Conservation (phyloP, 495 filamentous ascomycete genomes). For the Podospora anserina region DNA sequence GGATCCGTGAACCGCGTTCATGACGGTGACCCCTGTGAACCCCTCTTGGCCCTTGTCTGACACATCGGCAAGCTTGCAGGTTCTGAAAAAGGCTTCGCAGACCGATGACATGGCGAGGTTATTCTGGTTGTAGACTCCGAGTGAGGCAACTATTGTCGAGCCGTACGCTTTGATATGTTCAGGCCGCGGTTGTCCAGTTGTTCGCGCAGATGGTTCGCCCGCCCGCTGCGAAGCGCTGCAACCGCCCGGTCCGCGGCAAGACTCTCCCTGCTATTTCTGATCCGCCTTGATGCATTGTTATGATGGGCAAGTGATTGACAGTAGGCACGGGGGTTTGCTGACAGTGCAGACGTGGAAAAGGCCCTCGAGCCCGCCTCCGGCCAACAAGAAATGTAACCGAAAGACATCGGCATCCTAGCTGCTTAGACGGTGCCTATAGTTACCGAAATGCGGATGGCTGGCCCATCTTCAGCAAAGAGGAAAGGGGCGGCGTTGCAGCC, state of each 20-base stretch:
- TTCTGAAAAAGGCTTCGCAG: too few species aligned
- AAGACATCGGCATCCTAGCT: background rate
- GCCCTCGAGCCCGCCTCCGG: too few species aligned
- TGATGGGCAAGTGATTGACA: background rate
- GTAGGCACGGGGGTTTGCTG: background rate
- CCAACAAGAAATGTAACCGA: background rate
- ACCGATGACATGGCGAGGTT: background rate
- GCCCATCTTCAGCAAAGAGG: background rate
- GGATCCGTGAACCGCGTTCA: constrained; percentile 15
- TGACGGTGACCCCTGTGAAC: constrained; percentile 21
- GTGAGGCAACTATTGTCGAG: constrained; percentile 6
- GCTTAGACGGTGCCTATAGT: background rate
- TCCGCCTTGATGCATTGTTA: background rate
- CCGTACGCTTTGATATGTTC: background rate
- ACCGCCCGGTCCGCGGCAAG: constrained; percentile 9
- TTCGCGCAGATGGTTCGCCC: too few species aligned
- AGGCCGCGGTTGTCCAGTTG: background rate
- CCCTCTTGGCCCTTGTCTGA: background rate
- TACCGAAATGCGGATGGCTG: background rate
- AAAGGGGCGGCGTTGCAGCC: background rate
- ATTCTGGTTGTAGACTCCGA: background rate
- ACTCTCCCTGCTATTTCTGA: constrained; percentile 1
- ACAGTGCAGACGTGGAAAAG: too few species aligned
- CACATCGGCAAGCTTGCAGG: too few species aligned
- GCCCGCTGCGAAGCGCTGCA: background rate